Evolutionary conservation across 2,329 filamentous ascomycete genomes (phyloP), one percentile per base, ranked within the genome.

Genomic region (Colletotrichum orchidophilum): DNA sequence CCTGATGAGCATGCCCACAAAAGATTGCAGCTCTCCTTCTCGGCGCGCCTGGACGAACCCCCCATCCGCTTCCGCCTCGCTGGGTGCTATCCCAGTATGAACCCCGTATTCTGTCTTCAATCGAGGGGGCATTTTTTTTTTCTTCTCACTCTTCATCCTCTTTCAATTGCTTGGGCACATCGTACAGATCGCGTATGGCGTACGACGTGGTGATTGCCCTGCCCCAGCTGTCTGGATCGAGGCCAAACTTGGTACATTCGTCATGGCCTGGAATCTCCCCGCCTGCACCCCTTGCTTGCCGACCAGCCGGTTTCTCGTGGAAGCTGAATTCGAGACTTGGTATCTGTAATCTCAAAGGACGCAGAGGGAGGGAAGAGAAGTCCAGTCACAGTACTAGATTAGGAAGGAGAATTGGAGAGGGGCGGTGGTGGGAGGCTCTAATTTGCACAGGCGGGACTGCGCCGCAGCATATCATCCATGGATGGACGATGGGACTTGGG

Each of bases 61-160:
- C 59, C 65, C 65, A 67, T 67, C 52, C 67, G 67, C 67, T 54
- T 65, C 66, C 66, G 63, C 57, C 46, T 68, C 46, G 52, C 65
- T 46, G 69, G 58, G 31, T 63, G 42, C 13, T 49, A 63, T 63
- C 46, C 58, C 68, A 33, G 53, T 31, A 35, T 62, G 63, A 59
- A 63, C 58, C 63, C 35, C 58, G 24, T 27, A 26, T 29, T 27
- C 61, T 63, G 31, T 18, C 60, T 21, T 62, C 8, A 61, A 11
- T 50, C 27, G 58, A 31, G 27, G 6, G 12, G 21, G 3, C 18
- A 50, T 5, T 33, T 33, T 59, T 59, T 33, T 46, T 27, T 5
- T 42, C 57, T 39, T 21, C 2, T 18, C 27, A n/a, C n/a, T n/a
- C n/a, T n/a, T n/a, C n/a, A n/a, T 11, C 11, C 0, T 18, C 39